These are phyloP conservation scores for Nakataea oryzae DNA, from an alignment of 2,329 filamentous ascomycete genomes.

Conservation along the genomic window DNA sequence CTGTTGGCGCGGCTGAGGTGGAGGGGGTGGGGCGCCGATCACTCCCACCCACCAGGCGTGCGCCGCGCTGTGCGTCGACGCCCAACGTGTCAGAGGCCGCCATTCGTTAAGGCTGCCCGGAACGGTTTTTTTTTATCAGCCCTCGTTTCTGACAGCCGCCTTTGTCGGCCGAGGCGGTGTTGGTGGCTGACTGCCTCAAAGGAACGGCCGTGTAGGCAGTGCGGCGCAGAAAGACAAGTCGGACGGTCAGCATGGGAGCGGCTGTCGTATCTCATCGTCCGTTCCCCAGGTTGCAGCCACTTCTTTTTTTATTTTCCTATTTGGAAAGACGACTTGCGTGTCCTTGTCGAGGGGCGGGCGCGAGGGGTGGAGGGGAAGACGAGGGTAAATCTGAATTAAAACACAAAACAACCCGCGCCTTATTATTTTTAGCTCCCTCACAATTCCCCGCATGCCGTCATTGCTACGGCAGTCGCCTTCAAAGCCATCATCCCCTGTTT, in stretches of 20 bases:
- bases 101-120: too few species aligned
- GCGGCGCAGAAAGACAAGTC: neutral
- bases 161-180: neutral
- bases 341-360: too few species aligned
- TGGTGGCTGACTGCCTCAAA: neutral
- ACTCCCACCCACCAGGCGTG: neutral
- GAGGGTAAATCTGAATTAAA: too few species aligned
- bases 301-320: neutral
- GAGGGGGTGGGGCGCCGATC: neutral
- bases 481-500: neutral
- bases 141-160: neutral
- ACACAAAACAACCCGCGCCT: neutral
- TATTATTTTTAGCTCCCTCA: neutral
- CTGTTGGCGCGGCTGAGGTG: neutral
- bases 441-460: neutral
- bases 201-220: neutral
- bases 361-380: neutral
- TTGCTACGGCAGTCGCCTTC: too few species aligned
- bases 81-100: neutral
- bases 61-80: neutral
- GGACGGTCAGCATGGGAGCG: neutral
- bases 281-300: neutral
- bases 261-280: too few species aligned
- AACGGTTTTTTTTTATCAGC: neutral
- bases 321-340: neutral